Conservation (phyloP, 352 stramenopile species). For the Blastocystis hominis region DNA sequence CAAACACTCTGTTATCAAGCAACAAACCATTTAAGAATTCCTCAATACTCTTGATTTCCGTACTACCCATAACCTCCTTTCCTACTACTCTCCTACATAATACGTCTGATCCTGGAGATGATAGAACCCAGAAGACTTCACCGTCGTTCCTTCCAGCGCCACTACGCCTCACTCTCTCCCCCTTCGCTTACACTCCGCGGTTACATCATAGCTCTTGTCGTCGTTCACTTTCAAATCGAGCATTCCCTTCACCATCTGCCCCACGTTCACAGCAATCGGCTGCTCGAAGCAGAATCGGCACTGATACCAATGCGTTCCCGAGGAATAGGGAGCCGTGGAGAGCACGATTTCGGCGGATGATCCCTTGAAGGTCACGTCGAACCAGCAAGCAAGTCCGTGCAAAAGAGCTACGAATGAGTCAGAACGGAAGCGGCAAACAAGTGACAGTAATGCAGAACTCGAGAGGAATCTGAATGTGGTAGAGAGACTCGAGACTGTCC, state of each 20-base stretch:
- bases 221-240: conserved; percentile 83
- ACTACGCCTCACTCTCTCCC: conserved; percentile 62
- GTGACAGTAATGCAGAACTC: conserved; percentile 65
- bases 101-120: conserved; percentile 87
- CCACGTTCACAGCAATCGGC: conserved; percentile 79
- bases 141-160: conserved; percentile 74
- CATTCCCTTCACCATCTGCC: conserved; percentile 75
- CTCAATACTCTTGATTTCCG: conserved; percentile 47
- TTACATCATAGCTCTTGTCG: conserved; percentile 87
- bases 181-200: conserved; percentile 68
- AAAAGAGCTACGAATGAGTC: conserved; percentile 69
- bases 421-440: not conserved
- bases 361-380: conserved; percentile 91
- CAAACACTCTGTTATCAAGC: no score
- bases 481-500: conserved; percentile 70
- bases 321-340: conserved; percentile 70
- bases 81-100: conserved; percentile 63
- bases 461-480: conserved; percentile 80
- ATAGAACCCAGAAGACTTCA: conserved; percentile 72
- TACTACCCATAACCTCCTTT: conserved; percentile 5
- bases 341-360: conserved; percentile 72
- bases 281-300: conserved; percentile 77
- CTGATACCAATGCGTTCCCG: conserved; percentile 76
- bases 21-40: not conserved
- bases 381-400: conserved; percentile 94